These are phyloP conservation scores for Ramaria sp. DNA, from an alignment of 768 basidiomycete genomes.

Conservation along the genomic window DNA sequence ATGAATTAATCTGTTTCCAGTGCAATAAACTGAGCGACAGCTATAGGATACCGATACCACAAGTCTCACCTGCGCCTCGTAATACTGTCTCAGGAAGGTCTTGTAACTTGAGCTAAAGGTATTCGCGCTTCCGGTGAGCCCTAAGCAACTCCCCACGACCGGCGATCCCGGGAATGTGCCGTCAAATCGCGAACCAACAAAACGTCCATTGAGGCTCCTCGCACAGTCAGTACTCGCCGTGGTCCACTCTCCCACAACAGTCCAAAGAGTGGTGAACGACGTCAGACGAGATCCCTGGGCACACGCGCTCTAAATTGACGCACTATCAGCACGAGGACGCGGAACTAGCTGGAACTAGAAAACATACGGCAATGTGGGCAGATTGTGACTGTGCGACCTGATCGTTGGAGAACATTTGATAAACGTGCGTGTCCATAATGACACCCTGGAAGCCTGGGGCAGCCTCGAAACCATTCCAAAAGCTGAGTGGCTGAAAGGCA, in stretches of 20 bases:
- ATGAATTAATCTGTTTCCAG: slow-evolving; percentile 34
- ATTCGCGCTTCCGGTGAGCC: slow-evolving; percentile 62
- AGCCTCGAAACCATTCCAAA: slow-evolving; percentile 55
- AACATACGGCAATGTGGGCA: slow-evolving; percentile 9
- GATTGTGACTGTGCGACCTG: slow-evolving; percentile 1
- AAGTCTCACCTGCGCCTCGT: slow-evolving; percentile 62
- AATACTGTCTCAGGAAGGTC: slow-evolving; percentile 68
- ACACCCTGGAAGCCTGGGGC: slow-evolving; percentile 49
- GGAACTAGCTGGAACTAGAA: neutral
- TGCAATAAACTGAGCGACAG: neutral
- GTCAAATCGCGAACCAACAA: slow-evolving; percentile 46
- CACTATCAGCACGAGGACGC: neutral
- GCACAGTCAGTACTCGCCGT: slow-evolving; percentile 70
- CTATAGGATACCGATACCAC: too few relatives aligned
- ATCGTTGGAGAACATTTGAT: slow-evolving; percentile 55
- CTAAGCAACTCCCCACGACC: slow-evolving; percentile 61
- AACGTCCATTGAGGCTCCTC: slow-evolving; percentile 77
- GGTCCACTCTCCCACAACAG: slow-evolving; percentile 83
- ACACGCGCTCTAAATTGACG: slow-evolving; percentile 36
- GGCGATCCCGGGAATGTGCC: slow-evolving; percentile 55
- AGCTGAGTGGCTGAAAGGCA: slow-evolving; percentile 65
- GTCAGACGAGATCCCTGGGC: slow-evolving; percentile 31
- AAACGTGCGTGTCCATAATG: slow-evolving; percentile 71
- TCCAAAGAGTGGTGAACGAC: slow-evolving; percentile 52
- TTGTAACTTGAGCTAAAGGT: slow-evolving; percentile 71